These are phyloP conservation scores for Cryphonectria nitschkei DNA, from an alignment of 2,329 filamentous ascomycete genomes.

Conservation along the genomic window DNA sequence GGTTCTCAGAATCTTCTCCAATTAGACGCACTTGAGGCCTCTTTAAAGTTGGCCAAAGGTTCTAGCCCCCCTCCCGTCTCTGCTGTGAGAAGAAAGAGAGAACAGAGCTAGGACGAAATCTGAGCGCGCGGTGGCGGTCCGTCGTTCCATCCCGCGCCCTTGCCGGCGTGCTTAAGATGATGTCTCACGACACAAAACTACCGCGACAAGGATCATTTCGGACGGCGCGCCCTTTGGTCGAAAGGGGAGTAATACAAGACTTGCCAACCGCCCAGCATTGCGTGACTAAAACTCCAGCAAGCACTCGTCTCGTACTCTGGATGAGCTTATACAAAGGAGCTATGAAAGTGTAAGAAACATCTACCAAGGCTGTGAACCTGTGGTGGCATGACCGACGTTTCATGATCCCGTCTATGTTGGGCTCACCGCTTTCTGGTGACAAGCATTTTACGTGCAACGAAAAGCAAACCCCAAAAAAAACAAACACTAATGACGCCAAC, in stretches of 20 bases:
- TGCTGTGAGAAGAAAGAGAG: neutral
- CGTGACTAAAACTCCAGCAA: neutral
- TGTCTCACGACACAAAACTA: neutral
- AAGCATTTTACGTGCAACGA: neutral
- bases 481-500: neutral
- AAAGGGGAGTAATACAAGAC: neutral
- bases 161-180: neutral
- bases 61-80: neutral
- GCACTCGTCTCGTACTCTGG: neutral
- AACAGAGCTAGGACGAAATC: neutral
- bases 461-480: neutral
- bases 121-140: neutral
- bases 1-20: neutral
- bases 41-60: neutral
- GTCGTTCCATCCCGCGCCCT: neutral
- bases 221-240: neutral
- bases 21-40: neutral
- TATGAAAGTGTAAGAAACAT: neutral
- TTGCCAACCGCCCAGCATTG: neutral
- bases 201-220: neutral
- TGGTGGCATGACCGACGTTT: neutral
- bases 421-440: neutral
- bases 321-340: neutral
- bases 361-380: neutral
- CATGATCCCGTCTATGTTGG: neutral